Evolutionary conservation across 2,329 filamentous ascomycete genomes (phyloP).

Genomic region (Fusarium nodosum): DNA sequence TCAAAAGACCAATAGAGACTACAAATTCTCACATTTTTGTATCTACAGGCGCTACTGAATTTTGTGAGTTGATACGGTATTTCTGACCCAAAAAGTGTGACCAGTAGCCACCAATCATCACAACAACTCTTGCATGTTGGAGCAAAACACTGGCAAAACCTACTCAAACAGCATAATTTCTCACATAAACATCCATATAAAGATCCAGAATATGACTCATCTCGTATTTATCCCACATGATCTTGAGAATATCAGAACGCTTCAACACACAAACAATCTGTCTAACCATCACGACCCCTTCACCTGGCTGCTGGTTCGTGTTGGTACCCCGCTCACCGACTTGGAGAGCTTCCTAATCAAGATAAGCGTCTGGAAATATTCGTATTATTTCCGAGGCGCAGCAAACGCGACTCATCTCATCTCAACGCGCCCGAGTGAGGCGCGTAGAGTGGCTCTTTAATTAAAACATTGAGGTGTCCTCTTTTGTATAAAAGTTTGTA

Average conservation of each 20-base stretch:
- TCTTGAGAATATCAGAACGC: neutral
- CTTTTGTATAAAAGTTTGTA: accelerated
- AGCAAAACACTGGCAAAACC: neutral
- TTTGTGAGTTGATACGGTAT: too few species aligned
- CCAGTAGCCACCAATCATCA: too few species aligned
- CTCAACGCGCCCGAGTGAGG: neutral
- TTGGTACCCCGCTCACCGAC: neutral
- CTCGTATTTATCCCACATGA: neutral
- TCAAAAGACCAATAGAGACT: too few species aligned
- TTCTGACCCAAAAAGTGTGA: neutral
- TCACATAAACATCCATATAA: neutral
- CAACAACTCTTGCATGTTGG: accelerated
- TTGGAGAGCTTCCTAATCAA: neutral
- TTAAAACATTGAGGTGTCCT: neutral
- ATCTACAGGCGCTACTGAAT: too few species aligned
- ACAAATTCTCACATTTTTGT: too few species aligned
- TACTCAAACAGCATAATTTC: accelerated
- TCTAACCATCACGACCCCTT: neutral
- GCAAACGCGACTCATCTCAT: neutral
- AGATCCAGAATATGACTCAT: neutral
- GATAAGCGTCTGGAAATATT: neutral
- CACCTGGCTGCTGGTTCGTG: neutral
- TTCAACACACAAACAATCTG: neutral
- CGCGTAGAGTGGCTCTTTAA: neutral
- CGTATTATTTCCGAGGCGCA: neutral